Evolutionary conservation across 2,329 filamentous ascomycete genomes (phyloP).

Genomic region (Cladosporium sp.): DNA sequence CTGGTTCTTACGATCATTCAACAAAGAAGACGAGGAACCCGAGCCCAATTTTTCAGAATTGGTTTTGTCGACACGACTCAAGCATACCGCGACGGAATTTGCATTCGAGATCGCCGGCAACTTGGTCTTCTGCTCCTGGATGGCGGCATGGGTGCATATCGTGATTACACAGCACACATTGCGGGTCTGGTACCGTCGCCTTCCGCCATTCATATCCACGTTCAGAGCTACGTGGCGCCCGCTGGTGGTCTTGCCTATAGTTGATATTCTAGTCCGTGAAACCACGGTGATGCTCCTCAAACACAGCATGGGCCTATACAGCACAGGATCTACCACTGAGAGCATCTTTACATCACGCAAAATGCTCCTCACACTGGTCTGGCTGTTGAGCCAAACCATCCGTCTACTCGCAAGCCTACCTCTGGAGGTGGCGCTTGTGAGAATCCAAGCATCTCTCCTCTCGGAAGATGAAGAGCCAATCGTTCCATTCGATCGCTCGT

Average conservation of each 20-base stretch:
- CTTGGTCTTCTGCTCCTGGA: not conserved
- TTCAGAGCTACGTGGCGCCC: conserved; percentile 11
- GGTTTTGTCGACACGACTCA: not conserved
- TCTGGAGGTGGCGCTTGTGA: not conserved
- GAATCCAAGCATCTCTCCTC: conserved; percentile 19
- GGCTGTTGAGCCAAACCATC: not conserved
- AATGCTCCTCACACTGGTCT: not conserved
- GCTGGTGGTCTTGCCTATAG: not conserved
- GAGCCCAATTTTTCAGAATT: not conserved
- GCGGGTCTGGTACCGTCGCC: conserved; percentile 22
- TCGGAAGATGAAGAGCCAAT: conserved; percentile 20
- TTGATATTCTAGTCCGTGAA: not conserved
- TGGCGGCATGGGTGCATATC: conserved; percentile 14
- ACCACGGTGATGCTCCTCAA: not conserved
- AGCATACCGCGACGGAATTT: not conserved
- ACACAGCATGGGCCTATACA: not conserved
- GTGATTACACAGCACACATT: conserved; percentile 18
- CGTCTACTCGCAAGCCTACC: not conserved
- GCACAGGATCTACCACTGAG: not conserved
- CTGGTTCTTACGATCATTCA: not conserved
- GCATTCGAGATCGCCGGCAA: not conserved
- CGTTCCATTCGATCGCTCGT: conserved; percentile 20
- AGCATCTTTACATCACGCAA: not conserved
- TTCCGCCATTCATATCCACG: conserved; percentile 17
- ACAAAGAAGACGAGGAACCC: not conserved